Percentiles rank a stretch among this genome's conserved stretches.
Conservation (phyloP, 352 stramenopile species). For the Hyaloperonospora arabidopsidis region DNA sequence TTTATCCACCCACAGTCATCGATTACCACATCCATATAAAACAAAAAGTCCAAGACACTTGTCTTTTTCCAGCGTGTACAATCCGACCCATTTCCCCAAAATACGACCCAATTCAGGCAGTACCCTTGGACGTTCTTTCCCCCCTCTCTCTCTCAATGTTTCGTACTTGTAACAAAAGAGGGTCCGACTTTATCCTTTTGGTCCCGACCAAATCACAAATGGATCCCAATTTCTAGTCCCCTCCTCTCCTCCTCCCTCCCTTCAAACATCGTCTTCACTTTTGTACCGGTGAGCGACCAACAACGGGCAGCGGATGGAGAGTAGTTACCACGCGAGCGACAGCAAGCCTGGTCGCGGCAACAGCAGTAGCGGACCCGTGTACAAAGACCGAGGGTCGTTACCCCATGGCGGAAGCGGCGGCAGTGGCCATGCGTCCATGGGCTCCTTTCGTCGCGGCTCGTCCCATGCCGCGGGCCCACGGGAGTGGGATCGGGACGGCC, state of each 20-base stretch:
- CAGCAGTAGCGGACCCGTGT: slow-evolving; percentile 7
- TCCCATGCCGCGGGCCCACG: slow-evolving; percentile 30
- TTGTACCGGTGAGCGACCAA: slow-evolving; percentile 1
- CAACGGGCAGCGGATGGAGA: slow-evolving; percentile 24
- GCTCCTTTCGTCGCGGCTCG: slow-evolving; percentile 17
- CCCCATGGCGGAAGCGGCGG: slow-evolving; percentile 17
- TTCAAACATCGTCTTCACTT: slow-evolving; percentile 12
- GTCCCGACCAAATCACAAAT: not conserved
- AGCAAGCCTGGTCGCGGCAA: slow-evolving; percentile 15
- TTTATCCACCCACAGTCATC: too few species aligned
- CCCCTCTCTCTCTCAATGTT: too few species aligned
- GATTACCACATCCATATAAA: too few species aligned
- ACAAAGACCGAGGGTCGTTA: slow-evolving; percentile 27
- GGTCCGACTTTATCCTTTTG: too few species aligned
- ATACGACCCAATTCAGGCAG: too few species aligned
- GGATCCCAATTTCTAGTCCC: not conserved
- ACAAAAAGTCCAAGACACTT: too few species aligned
- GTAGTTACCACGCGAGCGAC: slow-evolving; percentile 28
- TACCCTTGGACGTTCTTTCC: too few species aligned
- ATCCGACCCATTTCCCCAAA: too few species aligned
- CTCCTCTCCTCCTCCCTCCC: not conserved
- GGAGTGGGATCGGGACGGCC: slow-evolving; percentile 26
- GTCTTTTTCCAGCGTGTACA: too few species aligned
- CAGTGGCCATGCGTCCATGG: slow-evolving; percentile 18
- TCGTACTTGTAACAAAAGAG: too few species aligned